Base-by-base conservation (phyloP, 257 asterid genomes). In the Solanum pimpinellifolium region DNA sequence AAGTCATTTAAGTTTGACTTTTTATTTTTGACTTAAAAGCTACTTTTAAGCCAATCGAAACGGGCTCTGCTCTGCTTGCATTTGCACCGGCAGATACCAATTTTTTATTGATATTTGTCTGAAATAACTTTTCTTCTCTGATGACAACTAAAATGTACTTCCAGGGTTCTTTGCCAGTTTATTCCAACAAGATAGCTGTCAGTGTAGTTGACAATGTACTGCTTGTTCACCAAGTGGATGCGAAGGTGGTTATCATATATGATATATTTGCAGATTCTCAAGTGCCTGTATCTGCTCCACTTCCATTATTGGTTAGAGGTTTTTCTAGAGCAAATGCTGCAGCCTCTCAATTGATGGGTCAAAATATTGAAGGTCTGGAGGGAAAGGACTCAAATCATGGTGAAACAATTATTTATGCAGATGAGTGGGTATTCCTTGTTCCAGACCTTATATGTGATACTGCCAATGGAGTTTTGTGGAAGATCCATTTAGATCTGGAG, bases 201-300 rank as follows among this genome's bases (percentile, higher is more conserved):
- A 97, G 94, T 85, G 98, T 94, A 86, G 92, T 97, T 85, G 99
- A 97, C 91, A 97, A 93, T 89, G 92, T 95, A 87, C 91, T 97
- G 92, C 94, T 97, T 75, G 94, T 97, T 91, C 99, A 97, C 92
- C 99, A 97, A 92, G 96, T 90, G 91, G 99, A 94, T 82, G 98
- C 99, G 42, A 97, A 95, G 91, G 99, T 97, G 86, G 98, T 92
- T 83, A 97, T 97, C 86, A 86, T 97, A 84, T 97, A 97, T 46
- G 99, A 97, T 87, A 77, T 95, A 49, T 94, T 88, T 91, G 89
- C 94, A 73, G 99, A 95, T 91, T 94, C 96, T 60, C 94, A 90
- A 88, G 92, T 91, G 47, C 99, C 98, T 46, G 89, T 97, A 27
- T 97, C 99, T 87, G 98, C 99, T 89, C 99, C 99, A 5, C 98